These are phyloP conservation scores for Parmales sp. DNA, from an alignment of 108 stramenopile genomes.

Conservation along the genomic window DNA sequence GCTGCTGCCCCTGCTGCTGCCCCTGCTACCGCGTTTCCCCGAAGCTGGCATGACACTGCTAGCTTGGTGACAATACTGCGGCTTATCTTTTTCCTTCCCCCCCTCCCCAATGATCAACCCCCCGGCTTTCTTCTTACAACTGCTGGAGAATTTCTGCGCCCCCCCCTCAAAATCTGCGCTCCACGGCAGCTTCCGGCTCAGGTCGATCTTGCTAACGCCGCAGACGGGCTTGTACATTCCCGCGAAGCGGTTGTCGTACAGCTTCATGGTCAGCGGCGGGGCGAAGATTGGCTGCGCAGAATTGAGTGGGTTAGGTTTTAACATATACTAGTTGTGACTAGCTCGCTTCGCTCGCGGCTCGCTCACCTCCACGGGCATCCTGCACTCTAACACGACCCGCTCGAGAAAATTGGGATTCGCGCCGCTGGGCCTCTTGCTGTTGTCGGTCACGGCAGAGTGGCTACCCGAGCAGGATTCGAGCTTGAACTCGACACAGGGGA, in stretches of 20 bases:
- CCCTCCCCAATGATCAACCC: not conserved
- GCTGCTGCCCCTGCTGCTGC: too few species aligned
- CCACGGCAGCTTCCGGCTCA: slow-evolving; percentile 12
- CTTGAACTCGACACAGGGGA: slow-evolving; percentile 31
- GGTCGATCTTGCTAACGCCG: slow-evolving; percentile 29
- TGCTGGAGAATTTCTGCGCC: not conserved
- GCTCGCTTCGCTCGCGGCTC: too few species aligned
- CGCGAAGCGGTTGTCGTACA: slow-evolving; percentile 30
- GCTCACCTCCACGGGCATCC: slow-evolving; percentile 35
- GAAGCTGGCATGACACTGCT: too few species aligned
- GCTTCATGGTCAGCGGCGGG: slow-evolving; percentile 26
- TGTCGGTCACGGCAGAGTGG: slow-evolving; percentile 9
- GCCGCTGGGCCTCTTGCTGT: slow-evolving; percentile 27
- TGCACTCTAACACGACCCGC: slow-evolving; percentile 17
- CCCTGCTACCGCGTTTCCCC: too few species aligned
- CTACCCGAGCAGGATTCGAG: slow-evolving; percentile 13
- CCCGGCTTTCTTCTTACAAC: not conserved
- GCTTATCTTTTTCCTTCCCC: not conserved
- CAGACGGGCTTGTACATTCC: slow-evolving; percentile 30
- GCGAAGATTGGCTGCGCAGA: slow-evolving; percentile 29
- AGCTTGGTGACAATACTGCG: too few species aligned
- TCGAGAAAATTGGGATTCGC: slow-evolving; percentile 43
- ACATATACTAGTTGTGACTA: too few species aligned
- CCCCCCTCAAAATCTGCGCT: not conserved
- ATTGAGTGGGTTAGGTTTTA: too few species aligned